Percentiles rank a stretch among this genome's conserved stretches.
These are phyloP conservation scores for Lasiosphaeria ovina DNA, from an alignment of 495 filamentous ascomycete genomes.

Conservation along the genomic window DNA sequence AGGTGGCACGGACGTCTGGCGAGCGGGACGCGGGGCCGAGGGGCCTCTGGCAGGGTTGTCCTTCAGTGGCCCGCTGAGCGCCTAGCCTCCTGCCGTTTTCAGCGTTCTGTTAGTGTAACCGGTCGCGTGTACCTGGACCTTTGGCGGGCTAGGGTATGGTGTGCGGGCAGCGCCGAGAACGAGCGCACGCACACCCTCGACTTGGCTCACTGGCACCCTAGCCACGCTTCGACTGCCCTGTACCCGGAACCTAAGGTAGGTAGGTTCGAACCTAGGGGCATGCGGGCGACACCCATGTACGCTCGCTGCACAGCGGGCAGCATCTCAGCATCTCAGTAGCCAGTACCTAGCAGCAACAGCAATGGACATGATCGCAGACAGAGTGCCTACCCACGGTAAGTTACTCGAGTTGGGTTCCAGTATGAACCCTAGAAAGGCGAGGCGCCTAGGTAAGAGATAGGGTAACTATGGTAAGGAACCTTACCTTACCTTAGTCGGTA, in stretches of 20 bases:
- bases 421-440: too few relatives aligned
- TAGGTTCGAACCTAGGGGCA: slow-evolving; percentile 1
- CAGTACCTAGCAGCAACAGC: background rate
- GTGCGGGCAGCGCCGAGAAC: too few relatives aligned
- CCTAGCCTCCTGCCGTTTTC: slow-evolving; percentile 1
- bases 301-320: slow-evolving; percentile 8
- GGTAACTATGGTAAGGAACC: too few relatives aligned
- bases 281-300: slow-evolving; percentile 28
- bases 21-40: background rate
- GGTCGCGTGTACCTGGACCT: background rate
- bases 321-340: background rate
- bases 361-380: too few relatives aligned
- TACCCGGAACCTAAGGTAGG: slow-evolving; percentile 17
- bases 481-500: too few relatives aligned
- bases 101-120: slow-evolving; percentile 2
- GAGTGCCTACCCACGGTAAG: too few relatives aligned
- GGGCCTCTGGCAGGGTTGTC: background rate
- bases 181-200: too few relatives aligned
- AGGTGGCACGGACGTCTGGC: background rate
- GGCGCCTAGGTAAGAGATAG: too few relatives aligned
- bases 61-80: background rate
- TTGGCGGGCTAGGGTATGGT: background rate
- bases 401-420: too few relatives aligned
- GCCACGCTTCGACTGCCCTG: background rate
- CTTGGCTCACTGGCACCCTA: too few relatives aligned